Evolutionary conservation across 1,284 basidiomycete genomes (phyloP).

Genomic region (Ganoderma lingzhi): DNA sequence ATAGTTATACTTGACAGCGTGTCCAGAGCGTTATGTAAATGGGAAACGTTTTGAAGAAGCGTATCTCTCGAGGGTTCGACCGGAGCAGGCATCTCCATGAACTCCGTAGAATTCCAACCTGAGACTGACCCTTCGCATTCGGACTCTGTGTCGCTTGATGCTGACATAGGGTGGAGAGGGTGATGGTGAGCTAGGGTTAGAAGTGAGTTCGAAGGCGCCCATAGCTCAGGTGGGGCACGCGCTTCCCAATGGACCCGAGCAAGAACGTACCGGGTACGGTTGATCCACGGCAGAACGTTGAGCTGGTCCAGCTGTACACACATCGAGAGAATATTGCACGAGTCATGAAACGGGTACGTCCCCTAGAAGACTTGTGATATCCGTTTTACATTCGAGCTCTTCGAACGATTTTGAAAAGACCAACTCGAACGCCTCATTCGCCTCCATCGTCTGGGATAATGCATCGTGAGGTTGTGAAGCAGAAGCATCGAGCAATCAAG

Average conservation of each 20-base stretch:
- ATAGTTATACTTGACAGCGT: conserved; percentile 26
- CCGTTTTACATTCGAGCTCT: conserved; percentile 63
- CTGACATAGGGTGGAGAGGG: conserved; percentile 14
- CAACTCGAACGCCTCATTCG: conserved; percentile 62
- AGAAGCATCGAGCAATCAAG: conserved; percentile 5
- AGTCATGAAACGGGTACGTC: conserved; percentile 64
- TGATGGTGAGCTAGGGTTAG: neutral
- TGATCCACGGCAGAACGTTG: neutral
- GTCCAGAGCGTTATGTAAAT: conserved; percentile 12
- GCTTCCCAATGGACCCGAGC: conserved; percentile 19
- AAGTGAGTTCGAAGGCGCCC: neutral
- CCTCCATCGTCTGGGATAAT: conserved; percentile 58
- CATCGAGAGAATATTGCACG: neutral
- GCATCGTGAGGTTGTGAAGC: conserved; percentile 13
- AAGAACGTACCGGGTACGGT: neutral
- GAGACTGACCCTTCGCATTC: conserved; percentile 32
- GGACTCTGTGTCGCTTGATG: conserved; percentile 42
- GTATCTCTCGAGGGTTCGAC: conserved; percentile 2
- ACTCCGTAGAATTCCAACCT: conserved; percentile 31
- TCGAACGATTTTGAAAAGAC: conserved; percentile 68
- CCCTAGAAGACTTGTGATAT: conserved; percentile 67
- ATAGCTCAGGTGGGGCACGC: neutral
- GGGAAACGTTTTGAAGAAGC: neutral
- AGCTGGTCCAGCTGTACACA: neutral
- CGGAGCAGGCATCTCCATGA: conserved; percentile 21